A percentile compares a stretch with the other conserved stretches of the same genome.
Conservation (phyloP, 2,329 filamentous ascomycete genomes). For the Fusarium coicis region DNA sequence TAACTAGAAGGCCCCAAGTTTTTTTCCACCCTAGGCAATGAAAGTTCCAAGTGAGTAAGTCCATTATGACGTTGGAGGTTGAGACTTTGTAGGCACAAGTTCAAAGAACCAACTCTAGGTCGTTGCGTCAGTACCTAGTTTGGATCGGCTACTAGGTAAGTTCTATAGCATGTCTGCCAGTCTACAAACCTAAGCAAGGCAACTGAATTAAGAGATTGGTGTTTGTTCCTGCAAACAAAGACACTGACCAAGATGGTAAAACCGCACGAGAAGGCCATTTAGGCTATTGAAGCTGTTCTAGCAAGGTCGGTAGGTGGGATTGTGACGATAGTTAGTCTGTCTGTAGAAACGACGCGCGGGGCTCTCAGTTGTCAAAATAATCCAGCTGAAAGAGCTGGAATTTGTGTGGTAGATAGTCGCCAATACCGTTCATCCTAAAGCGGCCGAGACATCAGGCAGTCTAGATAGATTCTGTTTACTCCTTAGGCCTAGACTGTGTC, state of each 20-base stretch:
- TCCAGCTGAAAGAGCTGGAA: slow-evolving; percentile 16
- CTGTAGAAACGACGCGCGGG: neutral
- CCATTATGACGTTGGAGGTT: neutral
- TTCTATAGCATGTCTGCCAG: neutral
- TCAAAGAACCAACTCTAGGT: neutral
- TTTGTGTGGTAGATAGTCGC: slow-evolving; percentile 5
- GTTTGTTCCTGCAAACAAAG: neutral
- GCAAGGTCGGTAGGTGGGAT: neutral
- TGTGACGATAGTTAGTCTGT: neutral
- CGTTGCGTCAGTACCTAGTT: neutral
- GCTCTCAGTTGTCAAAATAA: neutral
- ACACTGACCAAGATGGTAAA: slow-evolving; percentile 6
- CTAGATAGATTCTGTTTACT: neutral
- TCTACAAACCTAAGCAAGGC: no score
- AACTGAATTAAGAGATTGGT: neutral
- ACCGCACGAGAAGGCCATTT: neutral
- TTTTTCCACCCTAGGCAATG: neutral
- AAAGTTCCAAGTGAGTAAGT: neutral
- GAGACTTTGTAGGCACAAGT: neutral
- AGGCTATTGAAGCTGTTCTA: slow-evolving; percentile 8
- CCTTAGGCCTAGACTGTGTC: slow-evolving; percentile 15
- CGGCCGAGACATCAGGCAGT: slow-evolving; percentile 1
- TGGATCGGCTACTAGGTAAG: neutral
- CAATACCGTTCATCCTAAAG: neutral
- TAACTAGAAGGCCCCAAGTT: neutral